A percentile compares a stretch with the other conserved stretches of the same genome.
Evolutionary conservation across 2,329 filamentous ascomycete genomes (phyloP).

Genomic region (Pezicula carpinea): DNA sequence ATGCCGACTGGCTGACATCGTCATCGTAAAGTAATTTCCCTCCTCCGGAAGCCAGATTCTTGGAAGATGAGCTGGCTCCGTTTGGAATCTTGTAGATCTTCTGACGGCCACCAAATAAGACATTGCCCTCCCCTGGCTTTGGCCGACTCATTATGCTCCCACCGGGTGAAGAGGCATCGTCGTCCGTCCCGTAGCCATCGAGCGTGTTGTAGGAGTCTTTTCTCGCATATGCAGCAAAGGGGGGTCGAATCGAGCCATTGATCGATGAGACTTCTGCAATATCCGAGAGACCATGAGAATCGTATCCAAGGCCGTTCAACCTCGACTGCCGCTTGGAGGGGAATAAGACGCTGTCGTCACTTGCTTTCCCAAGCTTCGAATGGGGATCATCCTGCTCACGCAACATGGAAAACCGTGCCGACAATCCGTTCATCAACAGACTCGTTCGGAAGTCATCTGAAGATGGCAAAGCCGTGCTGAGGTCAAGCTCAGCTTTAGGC

Average conservation of each 20-base stretch:
- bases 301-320: slow-evolving; percentile 58
- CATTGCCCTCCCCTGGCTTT: slow-evolving; percentile 83
- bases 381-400: slow-evolving; percentile 89
- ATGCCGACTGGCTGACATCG: slow-evolving; percentile 77
- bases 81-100: slow-evolving; percentile 86
- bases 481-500: slow-evolving; percentile 64
- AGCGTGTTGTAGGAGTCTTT: slow-evolving; percentile 61
- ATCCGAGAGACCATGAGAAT: slow-evolving; percentile 58
- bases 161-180: slow-evolving; percentile 48
- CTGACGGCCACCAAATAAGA: slow-evolving; percentile 89
- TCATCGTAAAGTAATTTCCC: slow-evolving; percentile 77
- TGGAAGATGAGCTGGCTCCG: slow-evolving; percentile 39
- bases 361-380: slow-evolving; percentile 87
- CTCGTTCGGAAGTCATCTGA: slow-evolving; percentile 92
- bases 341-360: slow-evolving; percentile 87
- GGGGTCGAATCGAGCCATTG: slow-evolving; percentile 53
- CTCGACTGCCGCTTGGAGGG: slow-evolving; percentile 72
- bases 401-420: slow-evolving; percentile 94
- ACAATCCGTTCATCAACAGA: slow-evolving; percentile 90
- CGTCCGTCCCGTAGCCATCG: slow-evolving; percentile 58
- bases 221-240: slow-evolving; percentile 53
- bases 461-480: slow-evolving; percentile 70
- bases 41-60: slow-evolving; percentile 31
- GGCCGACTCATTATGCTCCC: slow-evolving; percentile 80
- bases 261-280: slow-evolving; percentile 91